Evolutionary conservation across 2,329 filamentous ascomycete species (phyloP).

Genomic region (Fusarium beomiforme): DNA sequence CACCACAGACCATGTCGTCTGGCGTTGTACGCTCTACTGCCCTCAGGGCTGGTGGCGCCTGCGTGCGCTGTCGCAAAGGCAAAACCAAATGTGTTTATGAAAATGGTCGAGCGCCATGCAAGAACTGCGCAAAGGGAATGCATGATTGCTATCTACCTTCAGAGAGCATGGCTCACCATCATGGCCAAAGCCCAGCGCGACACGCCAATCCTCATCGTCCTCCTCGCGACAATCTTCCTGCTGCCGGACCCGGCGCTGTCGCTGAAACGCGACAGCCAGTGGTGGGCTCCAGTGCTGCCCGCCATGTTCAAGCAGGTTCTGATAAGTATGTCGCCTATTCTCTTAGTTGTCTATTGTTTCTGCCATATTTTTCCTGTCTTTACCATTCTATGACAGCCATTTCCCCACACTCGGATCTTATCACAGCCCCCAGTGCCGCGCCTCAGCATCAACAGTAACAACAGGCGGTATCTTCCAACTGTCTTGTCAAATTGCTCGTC

Average conservation of each 20-base stretch:
- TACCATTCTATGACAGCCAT: neutral
- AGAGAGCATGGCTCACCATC: conserved; percentile 68
- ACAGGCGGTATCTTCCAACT: neutral
- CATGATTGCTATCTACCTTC: conserved; percentile 71
- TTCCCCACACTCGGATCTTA: conserved; percentile 2
- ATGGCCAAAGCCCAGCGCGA: conserved; percentile 67
- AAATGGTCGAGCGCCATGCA: conserved; percentile 69
- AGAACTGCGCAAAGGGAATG: conserved; percentile 72
- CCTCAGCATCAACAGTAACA: neutral
- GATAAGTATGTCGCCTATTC: conserved; percentile 63
- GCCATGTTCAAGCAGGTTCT: conserved; percentile 57
- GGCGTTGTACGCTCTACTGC: conserved; percentile 66
- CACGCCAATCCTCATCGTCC: conserved; percentile 59
- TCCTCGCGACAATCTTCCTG: conserved; percentile 64
- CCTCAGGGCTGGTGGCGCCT: conserved; percentile 69
- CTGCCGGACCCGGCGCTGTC: conserved; percentile 59
- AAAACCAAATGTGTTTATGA: conserved; percentile 73
- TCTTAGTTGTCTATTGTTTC: conserved; percentile 6
- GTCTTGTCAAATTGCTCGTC: neutral
- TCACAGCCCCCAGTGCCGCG: conserved; percentile 4
- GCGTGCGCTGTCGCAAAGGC: conserved; percentile 71
- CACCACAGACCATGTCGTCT: conserved; percentile 53
- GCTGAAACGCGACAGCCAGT: conserved; percentile 57
- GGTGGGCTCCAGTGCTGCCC: conserved; percentile 55
- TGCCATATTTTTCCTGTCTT: neutral